A percentile compares a stretch with the other conserved stretches of the same genome.
Conservation (phyloP, 1,284 basidiomycete species). For the Coniferiporia weirii region DNA sequence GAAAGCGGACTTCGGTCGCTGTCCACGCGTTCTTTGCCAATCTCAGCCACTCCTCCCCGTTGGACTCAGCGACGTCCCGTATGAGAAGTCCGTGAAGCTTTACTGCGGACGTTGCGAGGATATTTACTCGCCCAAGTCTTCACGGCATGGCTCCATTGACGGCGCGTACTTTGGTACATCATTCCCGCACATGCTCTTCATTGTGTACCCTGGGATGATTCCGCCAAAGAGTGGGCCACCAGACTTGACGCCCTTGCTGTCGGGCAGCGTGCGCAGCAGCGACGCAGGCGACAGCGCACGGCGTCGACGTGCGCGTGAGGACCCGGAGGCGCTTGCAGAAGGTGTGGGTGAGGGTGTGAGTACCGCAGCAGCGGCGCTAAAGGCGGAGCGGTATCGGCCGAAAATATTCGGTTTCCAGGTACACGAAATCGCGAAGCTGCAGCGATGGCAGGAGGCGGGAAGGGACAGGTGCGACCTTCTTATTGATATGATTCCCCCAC, state of each 20-base stretch:
- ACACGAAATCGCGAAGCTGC: conserved; percentile 87
- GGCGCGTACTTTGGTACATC: conserved; percentile 97
- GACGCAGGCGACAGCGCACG: conserved; percentile 36
- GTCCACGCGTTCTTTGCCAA: conserved; percentile 91
- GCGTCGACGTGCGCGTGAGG: conserved; percentile 45
- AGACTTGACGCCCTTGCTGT: conserved; percentile 32
- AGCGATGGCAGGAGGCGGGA: conserved; percentile 89
- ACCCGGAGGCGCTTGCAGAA: conserved; percentile 43
- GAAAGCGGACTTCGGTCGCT: conserved; percentile 92
- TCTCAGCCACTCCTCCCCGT: conserved; percentile 92
- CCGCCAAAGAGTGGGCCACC: conserved; percentile 74
- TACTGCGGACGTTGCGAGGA: conserved; percentile 97
- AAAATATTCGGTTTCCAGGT: conserved; percentile 94
- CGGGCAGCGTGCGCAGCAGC: conserved; percentile 22
- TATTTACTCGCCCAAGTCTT: conserved; percentile 92
- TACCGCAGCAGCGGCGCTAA: conserved; percentile 76
- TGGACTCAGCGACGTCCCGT: conserved; percentile 88
- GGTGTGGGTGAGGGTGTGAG: conserved; percentile 58
- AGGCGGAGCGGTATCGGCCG: conserved; percentile 85
- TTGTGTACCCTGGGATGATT: conserved; percentile 89
- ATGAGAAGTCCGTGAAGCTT: conserved; percentile 95
- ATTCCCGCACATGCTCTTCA: conserved; percentile 92
- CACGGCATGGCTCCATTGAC: conserved; percentile 91
- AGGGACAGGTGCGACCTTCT: conserved; percentile 63
- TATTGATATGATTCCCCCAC: background rate